phyloP scores from a whole-genome alignment of 2,329 filamentous ascomycete genomes.

The Aspergillus fischeri region DNA sequence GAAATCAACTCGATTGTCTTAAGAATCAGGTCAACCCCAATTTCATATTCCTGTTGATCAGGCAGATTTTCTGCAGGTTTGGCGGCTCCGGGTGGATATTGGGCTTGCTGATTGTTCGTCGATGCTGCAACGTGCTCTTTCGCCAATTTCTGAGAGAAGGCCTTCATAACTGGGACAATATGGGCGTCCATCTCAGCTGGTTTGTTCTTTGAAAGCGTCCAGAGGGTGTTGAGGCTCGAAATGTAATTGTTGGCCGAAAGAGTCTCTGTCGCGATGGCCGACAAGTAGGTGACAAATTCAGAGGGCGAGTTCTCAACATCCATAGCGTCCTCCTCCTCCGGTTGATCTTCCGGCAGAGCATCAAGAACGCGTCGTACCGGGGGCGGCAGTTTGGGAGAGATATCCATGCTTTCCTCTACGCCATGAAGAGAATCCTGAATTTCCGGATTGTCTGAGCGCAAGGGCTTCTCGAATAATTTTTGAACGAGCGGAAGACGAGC shows the following conservation, averaged over 20 bases:
- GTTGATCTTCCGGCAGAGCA: constrained; percentile 74
- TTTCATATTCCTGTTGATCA: constrained; percentile 73
- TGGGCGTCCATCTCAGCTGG: constrained; percentile 87
- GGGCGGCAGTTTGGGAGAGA: constrained; percentile 67
- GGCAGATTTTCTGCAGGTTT: constrained; percentile 44
- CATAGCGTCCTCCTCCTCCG: constrained; percentile 77
- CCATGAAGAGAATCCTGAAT: constrained; percentile 89
- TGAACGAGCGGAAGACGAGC: constrained; percentile 73
- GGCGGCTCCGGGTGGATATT: constrained; percentile 33
- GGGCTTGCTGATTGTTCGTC: constrained; percentile 50
- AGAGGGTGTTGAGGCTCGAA: constrained; percentile 86
- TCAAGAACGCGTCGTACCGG: constrained; percentile 80
- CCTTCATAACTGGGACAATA: constrained; percentile 84
- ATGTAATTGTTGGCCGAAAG: constrained; percentile 77
- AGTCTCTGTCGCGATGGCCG: constrained; percentile 80
- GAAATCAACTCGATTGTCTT: constrained; percentile 94
- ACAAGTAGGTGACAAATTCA: constrained; percentile 81
- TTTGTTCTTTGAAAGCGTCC: constrained; percentile 82
- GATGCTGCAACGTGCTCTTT: constrained; percentile 84
- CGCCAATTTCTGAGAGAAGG: constrained; percentile 83
- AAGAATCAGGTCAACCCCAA: constrained; percentile 87
- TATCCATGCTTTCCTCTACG: constrained; percentile 64
- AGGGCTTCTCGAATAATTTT: constrained; percentile 81
- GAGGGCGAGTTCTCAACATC: constrained; percentile 73
- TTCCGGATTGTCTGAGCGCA: constrained; percentile 85